A percentile compares a stretch with the other conserved stretches of the same genome.
phyloP scores from a whole-genome alignment of 139 green algal species.

The Tetratostichococcus sp. region DNA sequence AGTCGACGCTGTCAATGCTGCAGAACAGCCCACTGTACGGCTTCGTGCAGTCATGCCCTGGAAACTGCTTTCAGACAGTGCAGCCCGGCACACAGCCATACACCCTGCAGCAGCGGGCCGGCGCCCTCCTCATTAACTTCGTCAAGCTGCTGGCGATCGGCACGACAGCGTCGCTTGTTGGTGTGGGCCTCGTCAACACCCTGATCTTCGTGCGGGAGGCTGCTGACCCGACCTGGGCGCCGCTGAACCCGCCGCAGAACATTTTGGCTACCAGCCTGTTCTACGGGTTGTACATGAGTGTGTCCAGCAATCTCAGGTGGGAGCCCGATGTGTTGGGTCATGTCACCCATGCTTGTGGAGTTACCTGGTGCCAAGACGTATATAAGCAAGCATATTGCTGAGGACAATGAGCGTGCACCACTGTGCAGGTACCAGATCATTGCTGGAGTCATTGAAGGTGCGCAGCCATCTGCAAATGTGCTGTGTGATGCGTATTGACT shows the following conservation, averaged over 20 bases:
- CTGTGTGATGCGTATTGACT: too few species aligned
- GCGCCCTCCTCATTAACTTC: slow-evolving; percentile 81
- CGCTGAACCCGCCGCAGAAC: slow-evolving; percentile 54
- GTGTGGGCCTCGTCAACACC: slow-evolving; percentile 87
- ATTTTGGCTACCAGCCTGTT: slow-evolving; percentile 58
- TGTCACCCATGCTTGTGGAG: too few species aligned
- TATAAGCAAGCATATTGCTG: too few species aligned
- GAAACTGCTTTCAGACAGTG: slow-evolving; percentile 96
- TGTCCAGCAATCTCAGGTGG: slow-evolving; percentile 87
- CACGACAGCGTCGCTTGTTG: slow-evolving; percentile 71
- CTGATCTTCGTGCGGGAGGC: slow-evolving; percentile 53
- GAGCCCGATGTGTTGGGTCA: too few species aligned
- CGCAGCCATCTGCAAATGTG: too few species aligned
- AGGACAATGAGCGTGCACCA: too few species aligned
- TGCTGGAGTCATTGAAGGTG: slow-evolving; percentile 89
- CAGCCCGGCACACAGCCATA: slow-evolving; percentile 55
- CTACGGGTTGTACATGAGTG: slow-evolving; percentile 95
- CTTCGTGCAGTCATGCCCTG: slow-evolving; percentile 81
- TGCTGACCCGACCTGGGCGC: slow-evolving; percentile 66
- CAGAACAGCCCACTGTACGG: slow-evolving; percentile 18
- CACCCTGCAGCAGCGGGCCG: slow-evolving; percentile 68
- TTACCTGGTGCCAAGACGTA: too few species aligned
- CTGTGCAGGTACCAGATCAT: slow-evolving; percentile 68
- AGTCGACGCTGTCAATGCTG: not conserved
- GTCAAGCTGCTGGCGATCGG: slow-evolving; percentile 87